Evolutionary conservation across 495 filamentous ascomycete genomes (phyloP), one percentile per base, ranked within the genome.

Genomic region (Parmelia sp.): DNA sequence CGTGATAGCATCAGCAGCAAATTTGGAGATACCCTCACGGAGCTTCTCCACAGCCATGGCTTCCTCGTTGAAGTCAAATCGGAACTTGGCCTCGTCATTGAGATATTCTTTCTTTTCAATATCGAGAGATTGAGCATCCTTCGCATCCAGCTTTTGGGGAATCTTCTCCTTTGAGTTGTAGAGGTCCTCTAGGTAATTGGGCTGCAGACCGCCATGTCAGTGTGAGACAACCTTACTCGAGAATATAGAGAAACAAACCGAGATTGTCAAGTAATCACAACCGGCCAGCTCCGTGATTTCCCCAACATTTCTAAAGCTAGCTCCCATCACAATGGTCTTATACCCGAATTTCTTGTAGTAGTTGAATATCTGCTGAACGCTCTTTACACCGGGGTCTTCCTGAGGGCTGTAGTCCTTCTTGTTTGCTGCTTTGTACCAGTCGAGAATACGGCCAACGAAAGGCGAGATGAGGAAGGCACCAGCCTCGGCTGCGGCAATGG

Each of bases 321-420:
- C 94, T 73, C 94, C 94, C 94, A 99, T 99, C 75, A 99, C 94
- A 72, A 96, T 96, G 76, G 94, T 98, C 71, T 94, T 92, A 86
- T 99, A 97, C 73, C 89, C 91, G 78, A 82, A 88, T 84, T 97
- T 99, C 90, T 99, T 99, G 87, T 99, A 99, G 89, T 99, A 99
- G 83, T 99, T 96, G 88, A 89, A 99, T 83, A 99, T 99, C 75
- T 70, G 72, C 85, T 96, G 84, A 71, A 99, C 95, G 70, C 88
- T 91, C 82, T 92, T 87, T 79, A 99, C 94, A 79, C 94, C 94
- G 61, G 94, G 94, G 84, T 99, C 94, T 70, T 97, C 92, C 74
- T 88, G 74, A 71, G 90, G 80, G 72, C 82, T 71, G 85, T 91
- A 99, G 57, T 92, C 88, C 83, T 92, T 94, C 86, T 95, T 95